Conservation (phyloP, 495 filamentous ascomycete genomes). For the Chaetomidium leptoderma region DNA sequence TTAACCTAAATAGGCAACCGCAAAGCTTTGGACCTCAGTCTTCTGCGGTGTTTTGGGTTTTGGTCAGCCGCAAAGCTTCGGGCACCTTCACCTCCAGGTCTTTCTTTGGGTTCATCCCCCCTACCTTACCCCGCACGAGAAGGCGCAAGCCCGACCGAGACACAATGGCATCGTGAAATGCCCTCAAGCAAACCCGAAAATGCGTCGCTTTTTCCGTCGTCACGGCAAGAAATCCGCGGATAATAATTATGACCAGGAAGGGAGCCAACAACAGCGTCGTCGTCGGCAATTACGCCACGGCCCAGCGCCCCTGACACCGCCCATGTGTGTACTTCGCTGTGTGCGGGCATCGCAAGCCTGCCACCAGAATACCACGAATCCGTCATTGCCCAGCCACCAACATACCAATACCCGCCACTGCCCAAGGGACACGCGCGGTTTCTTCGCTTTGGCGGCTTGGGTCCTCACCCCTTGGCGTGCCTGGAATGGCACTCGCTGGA, state of each 20-base stretch:
- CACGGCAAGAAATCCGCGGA: neutral
- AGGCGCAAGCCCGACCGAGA: neutral
- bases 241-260: neutral
- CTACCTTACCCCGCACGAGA: neutral
- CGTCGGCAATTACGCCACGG: too few relatives aligned
- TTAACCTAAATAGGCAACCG: too few relatives aligned
- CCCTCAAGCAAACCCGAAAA: neutral
- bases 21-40: too few relatives aligned
- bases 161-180: too few relatives aligned
- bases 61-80: too few relatives aligned
- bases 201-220: neutral
- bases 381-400: neutral
- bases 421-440: neutral
- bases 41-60: too few relatives aligned
- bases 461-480: neutral
- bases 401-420: neutral
- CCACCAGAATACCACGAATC: neutral
- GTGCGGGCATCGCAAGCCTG: neutral
- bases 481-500: neutral
- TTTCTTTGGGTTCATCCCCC: neutral
- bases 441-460: neutral
- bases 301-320: too few relatives aligned
- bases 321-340: neutral
- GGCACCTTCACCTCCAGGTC: too few relatives aligned
- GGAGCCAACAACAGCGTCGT: neutral